A percentile compares a stretch with the other conserved stretches of the same genome.
Evolutionary conservation across 1,284 basidiomycete genomes (phyloP).

Genomic region (Ceratobasidium sp.): DNA sequence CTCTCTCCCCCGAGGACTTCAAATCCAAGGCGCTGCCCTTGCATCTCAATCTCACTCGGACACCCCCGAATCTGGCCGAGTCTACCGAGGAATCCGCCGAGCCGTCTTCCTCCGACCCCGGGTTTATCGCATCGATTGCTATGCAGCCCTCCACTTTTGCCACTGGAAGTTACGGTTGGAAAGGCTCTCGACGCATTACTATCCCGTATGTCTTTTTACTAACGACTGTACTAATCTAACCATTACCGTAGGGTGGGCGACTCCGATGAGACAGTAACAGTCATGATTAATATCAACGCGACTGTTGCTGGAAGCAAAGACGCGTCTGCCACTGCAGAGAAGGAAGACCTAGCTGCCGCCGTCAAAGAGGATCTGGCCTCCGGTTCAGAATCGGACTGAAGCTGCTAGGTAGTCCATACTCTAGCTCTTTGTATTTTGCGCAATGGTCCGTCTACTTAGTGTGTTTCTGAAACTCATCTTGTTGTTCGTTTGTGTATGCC

Average conservation of each 20-base stretch:
- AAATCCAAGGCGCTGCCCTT: conserved; percentile 74
- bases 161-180: conserved; percentile 86
- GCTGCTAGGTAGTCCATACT: conserved; percentile 23
- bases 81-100: conserved; percentile 59
- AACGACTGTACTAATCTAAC: background rate
- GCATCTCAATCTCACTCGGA: conserved; percentile 76
- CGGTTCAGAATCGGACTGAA: conserved; percentile 38
- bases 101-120: conserved; percentile 66
- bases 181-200: conserved; percentile 74
- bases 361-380: conserved; percentile 42
- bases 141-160: conserved; percentile 71
- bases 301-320: conserved; percentile 81
- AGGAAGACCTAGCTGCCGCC: conserved; percentile 51
- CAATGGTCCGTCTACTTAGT: background rate
- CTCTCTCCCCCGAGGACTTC: conserved; percentile 66
- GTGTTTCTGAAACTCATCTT: conserved; percentile 3
- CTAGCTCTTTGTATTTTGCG: background rate
- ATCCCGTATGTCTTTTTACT: conserved; percentile 58
- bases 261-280: conserved; percentile 74
- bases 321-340: conserved; percentile 61
- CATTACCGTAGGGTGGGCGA: conserved; percentile 53
- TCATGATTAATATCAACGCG: conserved; percentile 77
- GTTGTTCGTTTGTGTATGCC: conserved; percentile 8
- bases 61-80: conserved; percentile 65
- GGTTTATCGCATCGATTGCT: conserved; percentile 70